Conservation (phyloP, 2,329 filamentous ascomycete species). For the Penicillium rolfsii region DNA sequence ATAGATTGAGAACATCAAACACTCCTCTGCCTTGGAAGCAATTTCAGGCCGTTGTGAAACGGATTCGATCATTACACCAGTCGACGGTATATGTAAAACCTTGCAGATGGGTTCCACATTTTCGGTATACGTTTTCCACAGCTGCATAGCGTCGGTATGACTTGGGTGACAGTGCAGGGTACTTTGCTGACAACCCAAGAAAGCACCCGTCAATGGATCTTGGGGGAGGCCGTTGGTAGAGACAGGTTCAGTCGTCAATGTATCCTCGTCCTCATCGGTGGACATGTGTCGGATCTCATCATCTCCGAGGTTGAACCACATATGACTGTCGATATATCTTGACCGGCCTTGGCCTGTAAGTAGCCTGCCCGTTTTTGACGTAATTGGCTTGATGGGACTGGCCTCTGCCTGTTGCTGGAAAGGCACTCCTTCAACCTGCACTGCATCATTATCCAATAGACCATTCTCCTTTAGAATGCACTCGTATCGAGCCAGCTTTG, state of each 20-base stretch:
- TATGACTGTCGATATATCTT: slow-evolving; percentile 47
- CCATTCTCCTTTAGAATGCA: slow-evolving; percentile 21
- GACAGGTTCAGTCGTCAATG: slow-evolving; percentile 7
- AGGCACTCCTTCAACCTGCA: background rate
- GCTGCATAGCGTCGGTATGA: slow-evolving; percentile 57
- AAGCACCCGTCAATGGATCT: slow-evolving; percentile 19
- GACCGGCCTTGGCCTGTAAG: slow-evolving; percentile 37
- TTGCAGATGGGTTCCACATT: slow-evolving; percentile 75
- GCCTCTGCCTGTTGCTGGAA: background rate
- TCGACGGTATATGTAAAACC: slow-evolving; percentile 69
- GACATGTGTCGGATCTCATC: slow-evolving; percentile 33
- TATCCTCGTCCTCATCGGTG: slow-evolving; percentile 32
- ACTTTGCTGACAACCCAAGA: slow-evolving; percentile 24
- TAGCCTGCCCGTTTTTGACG: slow-evolving; percentile 8
- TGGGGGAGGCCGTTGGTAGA: background rate
- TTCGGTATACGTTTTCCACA: slow-evolving; percentile 76
- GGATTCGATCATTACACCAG: slow-evolving; percentile 68
- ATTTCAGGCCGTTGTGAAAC: slow-evolving; percentile 50
- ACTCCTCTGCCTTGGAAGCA: slow-evolving; percentile 38
- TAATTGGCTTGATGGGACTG: background rate
- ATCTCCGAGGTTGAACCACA: slow-evolving; percentile 33
- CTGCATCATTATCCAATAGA: slow-evolving; percentile 6
- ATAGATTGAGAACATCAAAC: slow-evolving; percentile 36
- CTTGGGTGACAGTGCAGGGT: slow-evolving; percentile 35
- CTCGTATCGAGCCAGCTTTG: slow-evolving; percentile 27